Evolutionary conservation across 306 rosid species (phyloP).

Genomic region (Quercus agrifolia): DNA sequence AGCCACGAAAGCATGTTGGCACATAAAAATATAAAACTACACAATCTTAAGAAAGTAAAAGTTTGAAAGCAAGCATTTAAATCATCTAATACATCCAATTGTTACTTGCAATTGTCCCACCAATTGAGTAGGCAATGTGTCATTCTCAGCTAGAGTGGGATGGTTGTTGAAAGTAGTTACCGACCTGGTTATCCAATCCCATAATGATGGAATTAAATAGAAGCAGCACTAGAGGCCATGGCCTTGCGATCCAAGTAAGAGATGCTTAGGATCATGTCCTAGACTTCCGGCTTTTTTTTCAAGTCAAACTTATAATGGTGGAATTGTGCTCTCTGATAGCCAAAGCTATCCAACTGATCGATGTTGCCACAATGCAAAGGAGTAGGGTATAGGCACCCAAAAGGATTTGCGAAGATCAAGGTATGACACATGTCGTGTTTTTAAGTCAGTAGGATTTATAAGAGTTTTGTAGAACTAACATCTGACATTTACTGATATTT

Average conservation of each 20-base stretch:
- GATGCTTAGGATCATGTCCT: not conserved
- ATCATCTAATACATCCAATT: not conserved
- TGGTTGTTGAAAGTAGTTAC: slow-evolving; percentile 53
- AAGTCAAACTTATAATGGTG: too few relatives aligned
- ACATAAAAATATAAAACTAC: not conserved
- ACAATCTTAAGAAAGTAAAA: slow-evolving; percentile 19
- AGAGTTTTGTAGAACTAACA: too few relatives aligned
- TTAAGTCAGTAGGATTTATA: too few relatives aligned
- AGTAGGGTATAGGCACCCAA: too few relatives aligned
- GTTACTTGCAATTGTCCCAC: slow-evolving; percentile 9
- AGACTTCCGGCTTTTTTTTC: not conserved
- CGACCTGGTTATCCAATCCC: slow-evolving; percentile 15
- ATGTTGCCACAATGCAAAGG: not conserved
- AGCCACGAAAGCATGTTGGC: slow-evolving; percentile 30
- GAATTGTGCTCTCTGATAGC: not conserved
- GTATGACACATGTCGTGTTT: too few relatives aligned
- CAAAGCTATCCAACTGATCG: not conserved
- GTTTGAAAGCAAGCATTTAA: slow-evolving; percentile 23
- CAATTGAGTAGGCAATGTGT: slow-evolving; percentile 38
- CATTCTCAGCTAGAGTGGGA: slow-evolving; percentile 42
- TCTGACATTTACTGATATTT: too few relatives aligned
- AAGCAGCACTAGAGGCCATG: not conserved
- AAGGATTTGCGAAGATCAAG: too few relatives aligned
- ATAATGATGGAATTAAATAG: slow-evolving; percentile 26
- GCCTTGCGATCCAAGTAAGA: slow-evolving; percentile 25